A percentile compares a stretch with the other conserved stretches of the same genome.
Conservation (phyloP, 495 filamentous ascomycete genomes). For the Trichocladium uniseriatum region DNA sequence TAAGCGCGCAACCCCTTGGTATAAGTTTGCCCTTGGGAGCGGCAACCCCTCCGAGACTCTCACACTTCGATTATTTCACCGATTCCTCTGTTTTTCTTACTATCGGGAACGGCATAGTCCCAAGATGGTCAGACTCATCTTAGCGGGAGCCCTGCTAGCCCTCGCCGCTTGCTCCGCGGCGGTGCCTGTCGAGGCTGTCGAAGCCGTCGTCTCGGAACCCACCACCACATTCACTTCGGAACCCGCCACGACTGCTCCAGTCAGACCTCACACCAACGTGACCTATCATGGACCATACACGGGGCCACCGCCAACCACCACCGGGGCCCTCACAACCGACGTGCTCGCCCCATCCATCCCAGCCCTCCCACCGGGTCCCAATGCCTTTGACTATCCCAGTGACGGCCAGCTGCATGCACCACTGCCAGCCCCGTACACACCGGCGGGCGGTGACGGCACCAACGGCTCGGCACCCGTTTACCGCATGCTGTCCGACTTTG, state of each 20-base stretch:
- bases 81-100: too few relatives aligned
- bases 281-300: conserved; percentile 48
- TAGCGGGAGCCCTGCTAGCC: conserved; percentile 15
- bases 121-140: conserved; percentile 14
- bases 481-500: conserved; percentile 60
- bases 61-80: too few relatives aligned
- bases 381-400: conserved; percentile 53
- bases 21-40: too few relatives aligned
- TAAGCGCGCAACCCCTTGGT: too few relatives aligned
- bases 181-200: conserved; percentile 24
- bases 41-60: too few relatives aligned
- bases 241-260: conserved; percentile 14
- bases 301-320: conserved; percentile 49
- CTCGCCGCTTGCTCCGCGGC: conserved; percentile 1
- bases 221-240: conserved; percentile 27
- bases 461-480: conserved; percentile 70
- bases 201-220: conserved; percentile 29
- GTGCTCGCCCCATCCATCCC: conserved; percentile 42
- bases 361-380: conserved; percentile 36
- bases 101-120: too few relatives aligned
- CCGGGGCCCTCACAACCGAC: conserved; percentile 45
- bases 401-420: conserved; percentile 57
- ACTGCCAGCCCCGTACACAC: conserved; percentile 63
- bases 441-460: conserved; percentile 69
- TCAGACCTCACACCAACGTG: conserved; percentile 29